Evolutionary conservation across 2,329 filamentous ascomycete species (phyloP).

Genomic region (Hymenoscyphus scutula): DNA sequence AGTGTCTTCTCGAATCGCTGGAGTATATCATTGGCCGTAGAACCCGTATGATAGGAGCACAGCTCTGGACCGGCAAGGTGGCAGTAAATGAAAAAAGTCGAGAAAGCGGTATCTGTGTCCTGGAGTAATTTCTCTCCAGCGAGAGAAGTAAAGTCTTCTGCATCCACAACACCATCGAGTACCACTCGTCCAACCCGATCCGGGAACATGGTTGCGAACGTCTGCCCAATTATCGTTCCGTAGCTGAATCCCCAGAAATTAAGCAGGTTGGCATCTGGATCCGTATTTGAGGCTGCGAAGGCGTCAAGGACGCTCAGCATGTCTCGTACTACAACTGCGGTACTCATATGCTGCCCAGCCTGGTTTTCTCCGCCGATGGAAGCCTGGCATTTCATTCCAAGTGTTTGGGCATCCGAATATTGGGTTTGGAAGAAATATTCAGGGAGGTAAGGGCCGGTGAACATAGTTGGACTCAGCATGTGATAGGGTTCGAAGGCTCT

Average conservation of each 20-base stretch:
- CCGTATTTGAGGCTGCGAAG: not conserved
- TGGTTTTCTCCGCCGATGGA: constrained; percentile 5
- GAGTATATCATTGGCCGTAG: not conserved
- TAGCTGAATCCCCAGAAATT: constrained; percentile 51
- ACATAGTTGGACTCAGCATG: no score
- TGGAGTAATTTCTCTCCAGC: constrained; percentile 42
- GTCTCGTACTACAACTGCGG: constrained; percentile 3
- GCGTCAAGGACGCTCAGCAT: constrained; percentile 9
- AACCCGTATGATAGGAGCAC: constrained; percentile 23
- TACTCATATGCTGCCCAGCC: constrained; percentile 11
- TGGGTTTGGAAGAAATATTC: not conserved
- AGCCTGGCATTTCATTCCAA: not conserved
- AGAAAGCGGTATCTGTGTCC: constrained; percentile 28
- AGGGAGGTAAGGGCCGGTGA: not conserved
- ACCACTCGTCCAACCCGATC: constrained; percentile 41
- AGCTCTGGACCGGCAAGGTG: constrained; percentile 33
- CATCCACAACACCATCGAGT: constrained; percentile 24
- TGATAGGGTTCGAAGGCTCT: no score
- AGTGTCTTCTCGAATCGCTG: constrained; percentile 5
- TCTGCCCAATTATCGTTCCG: constrained; percentile 42
- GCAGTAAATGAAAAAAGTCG: constrained; percentile 26
- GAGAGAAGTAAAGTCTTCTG: constrained; percentile 20
- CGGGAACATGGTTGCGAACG: constrained; percentile 44
- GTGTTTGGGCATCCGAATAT: not conserved
- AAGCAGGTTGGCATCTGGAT: not conserved